phyloP scores from a whole-genome alignment of 1,284 basidiomycete genomes.

The Trametes pubescens region DNA sequence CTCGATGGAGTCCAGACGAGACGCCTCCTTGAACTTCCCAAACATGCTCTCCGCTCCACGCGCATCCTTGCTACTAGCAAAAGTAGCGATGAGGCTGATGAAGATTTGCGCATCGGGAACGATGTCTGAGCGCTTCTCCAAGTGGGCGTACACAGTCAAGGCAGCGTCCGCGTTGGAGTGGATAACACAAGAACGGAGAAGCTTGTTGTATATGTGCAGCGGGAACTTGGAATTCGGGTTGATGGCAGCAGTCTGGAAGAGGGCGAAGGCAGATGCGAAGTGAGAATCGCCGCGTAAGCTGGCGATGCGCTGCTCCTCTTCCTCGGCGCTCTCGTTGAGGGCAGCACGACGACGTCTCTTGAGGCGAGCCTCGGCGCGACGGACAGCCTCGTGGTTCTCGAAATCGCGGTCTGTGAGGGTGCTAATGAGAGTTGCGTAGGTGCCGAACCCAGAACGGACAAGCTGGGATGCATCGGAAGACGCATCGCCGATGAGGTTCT shows the following conservation, averaged over 20 bases:
- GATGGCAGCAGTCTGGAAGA: slow-evolving; percentile 70
- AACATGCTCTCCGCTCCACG: slow-evolving; percentile 74
- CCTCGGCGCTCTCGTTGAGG: slow-evolving; percentile 35
- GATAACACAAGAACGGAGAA: slow-evolving; percentile 73
- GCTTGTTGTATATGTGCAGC: slow-evolving; percentile 54
- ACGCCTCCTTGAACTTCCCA: slow-evolving; percentile 61
- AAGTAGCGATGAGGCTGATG: slow-evolving; percentile 69
- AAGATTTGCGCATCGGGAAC: slow-evolving; percentile 57
- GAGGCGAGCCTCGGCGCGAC: slow-evolving; percentile 52
- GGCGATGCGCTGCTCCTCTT: slow-evolving; percentile 47
- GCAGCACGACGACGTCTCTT: slow-evolving; percentile 45
- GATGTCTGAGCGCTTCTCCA: slow-evolving; percentile 59
- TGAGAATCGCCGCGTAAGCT: slow-evolving; percentile 71
- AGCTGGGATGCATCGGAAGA: slow-evolving; percentile 27
- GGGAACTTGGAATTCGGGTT: slow-evolving; percentile 48
- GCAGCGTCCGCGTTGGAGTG: slow-evolving; percentile 71
- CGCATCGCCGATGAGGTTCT: slow-evolving; percentile 16
- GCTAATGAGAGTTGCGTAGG: slow-evolving; percentile 75
- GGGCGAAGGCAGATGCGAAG: slow-evolving; percentile 72
- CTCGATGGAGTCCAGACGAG: slow-evolving; percentile 47
- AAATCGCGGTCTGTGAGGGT: slow-evolving; percentile 78
- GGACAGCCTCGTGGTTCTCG: slow-evolving; percentile 65
- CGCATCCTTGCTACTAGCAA: slow-evolving; percentile 61
- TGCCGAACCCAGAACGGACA: slow-evolving; percentile 47
- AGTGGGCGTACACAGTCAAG: slow-evolving; percentile 71